Evolutionary conservation across 1,139 yeast genomes (phyloP).

Genomic region (Saccharomyces hybrid): DNA sequence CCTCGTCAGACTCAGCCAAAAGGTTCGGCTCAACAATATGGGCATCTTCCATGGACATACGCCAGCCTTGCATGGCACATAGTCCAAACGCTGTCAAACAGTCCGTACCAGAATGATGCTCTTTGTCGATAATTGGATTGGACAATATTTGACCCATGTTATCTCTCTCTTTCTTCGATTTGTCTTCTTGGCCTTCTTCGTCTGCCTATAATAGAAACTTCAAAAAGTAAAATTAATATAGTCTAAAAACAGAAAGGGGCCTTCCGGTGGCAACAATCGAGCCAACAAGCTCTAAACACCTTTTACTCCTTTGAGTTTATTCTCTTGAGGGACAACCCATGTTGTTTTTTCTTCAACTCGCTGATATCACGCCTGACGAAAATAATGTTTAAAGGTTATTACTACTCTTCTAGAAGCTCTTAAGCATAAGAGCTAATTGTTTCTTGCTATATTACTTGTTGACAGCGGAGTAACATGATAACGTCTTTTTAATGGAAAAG

Average conservation of each 20-base stretch:
- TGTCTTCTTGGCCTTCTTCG: not conserved
- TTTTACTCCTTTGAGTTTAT: not conserved
- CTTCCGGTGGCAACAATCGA: constrained; percentile 6
- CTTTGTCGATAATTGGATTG: constrained; percentile 63
- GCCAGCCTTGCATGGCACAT: constrained; percentile 99
- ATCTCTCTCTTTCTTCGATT: not conserved
- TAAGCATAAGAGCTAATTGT: not conserved
- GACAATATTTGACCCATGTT: constrained; percentile 72
- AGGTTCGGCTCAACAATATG: constrained; percentile 39
- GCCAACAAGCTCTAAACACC: not conserved
- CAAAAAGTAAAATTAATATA: not conserved
- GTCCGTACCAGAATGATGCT: constrained; percentile 65
- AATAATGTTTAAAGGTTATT: not conserved
- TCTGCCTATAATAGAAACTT: not conserved
- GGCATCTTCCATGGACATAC: constrained; percentile 95
- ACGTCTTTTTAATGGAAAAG: not conserved
- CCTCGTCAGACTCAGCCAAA: constrained; percentile 40
- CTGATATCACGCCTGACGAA: not conserved
- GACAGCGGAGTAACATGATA: not conserved
- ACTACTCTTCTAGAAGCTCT: not conserved
- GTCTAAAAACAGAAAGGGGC: constrained; percentile 3
- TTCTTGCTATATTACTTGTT: too few relatives aligned
- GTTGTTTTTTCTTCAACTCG: not conserved
- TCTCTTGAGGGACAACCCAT: not conserved
- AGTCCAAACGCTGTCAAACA: constrained; percentile 68